Base-by-base conservation (phyloP, 2,329 filamentous ascomycete species). In the Nothophoma quercina region DNA sequence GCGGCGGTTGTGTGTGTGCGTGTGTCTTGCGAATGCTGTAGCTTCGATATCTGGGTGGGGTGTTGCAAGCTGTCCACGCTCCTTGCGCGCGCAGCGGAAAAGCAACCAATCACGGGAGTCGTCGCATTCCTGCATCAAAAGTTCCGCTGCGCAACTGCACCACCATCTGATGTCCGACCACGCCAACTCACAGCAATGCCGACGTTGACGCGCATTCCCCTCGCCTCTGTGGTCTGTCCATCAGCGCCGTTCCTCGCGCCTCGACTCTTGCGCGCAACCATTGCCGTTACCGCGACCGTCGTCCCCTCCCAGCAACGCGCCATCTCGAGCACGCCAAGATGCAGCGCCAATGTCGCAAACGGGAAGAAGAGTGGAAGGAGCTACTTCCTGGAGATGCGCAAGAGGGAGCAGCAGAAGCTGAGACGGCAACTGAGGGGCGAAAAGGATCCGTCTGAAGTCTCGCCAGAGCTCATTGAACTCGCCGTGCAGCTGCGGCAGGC, bases 1-100 rank as follows among this genome's bases (percentile, higher is more conserved):
- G 64, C 65, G 80, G 73, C 79, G 81, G 82, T 26, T 60, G 63
- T 46, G 28, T 4, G 26, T 36, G 19, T 7, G 30, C 7, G 13
- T 32, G 21, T 3, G 15, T 26, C 23, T 3, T 30, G 19, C 41
- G 36, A 15, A 42, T 36, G 34, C 8, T 16, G 41, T 22, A 42
- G 46, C 45, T 36, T n/a, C 18, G 19, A 23, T 35, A 13, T 45
- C n/a, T 41, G 19, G 43, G 52, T 38, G 48, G 52, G 49, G 53
- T 41, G 30, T 61, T 50, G 65, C 62, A 61, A 71, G 67, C 66
- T 70, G 70, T 70, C 67, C 65, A 30, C 41, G 44, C 35, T 16
- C 52, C 15, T 32, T 36, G 50, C 30, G 43, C 39, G 39, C 46
- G 56, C 51, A 45, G 64, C 67, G 63, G 62, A 59, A 60, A 56